These are phyloP conservation scores for Herpetomonas muscarum DNA, from an alignment of 208 protist genomes.

Conservation along the genomic window DNA sequence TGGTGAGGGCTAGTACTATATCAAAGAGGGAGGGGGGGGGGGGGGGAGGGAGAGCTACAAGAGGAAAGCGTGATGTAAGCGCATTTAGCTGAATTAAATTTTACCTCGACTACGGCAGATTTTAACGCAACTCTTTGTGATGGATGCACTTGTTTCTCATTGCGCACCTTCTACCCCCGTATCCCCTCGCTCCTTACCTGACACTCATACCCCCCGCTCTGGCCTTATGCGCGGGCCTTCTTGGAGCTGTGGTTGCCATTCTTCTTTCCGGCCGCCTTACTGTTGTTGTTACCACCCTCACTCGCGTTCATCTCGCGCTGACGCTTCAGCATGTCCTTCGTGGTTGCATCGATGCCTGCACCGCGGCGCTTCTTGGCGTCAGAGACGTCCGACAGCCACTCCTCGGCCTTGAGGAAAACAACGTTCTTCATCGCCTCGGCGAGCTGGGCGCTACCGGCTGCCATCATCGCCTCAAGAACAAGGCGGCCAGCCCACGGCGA, in stretches of 20 bases:
- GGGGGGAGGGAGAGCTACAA: too few relatives aligned
- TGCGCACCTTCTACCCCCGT: too few relatives aligned
- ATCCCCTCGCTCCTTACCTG: too few relatives aligned
- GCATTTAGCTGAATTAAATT: too few relatives aligned
- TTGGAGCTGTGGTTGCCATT: background rate
- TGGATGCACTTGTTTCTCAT: too few relatives aligned
- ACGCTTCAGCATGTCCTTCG: conserved; percentile 66
- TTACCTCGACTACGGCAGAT: too few relatives aligned
- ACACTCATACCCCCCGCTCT: background rate
- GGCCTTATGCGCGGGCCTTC: background rate
- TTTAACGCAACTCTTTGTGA: too few relatives aligned
- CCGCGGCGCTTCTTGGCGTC: conserved; percentile 40
- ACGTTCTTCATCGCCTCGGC: conserved; percentile 78
- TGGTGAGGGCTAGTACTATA: too few relatives aligned
- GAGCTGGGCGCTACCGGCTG: conserved; percentile 55
- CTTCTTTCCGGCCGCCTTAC: background rate
- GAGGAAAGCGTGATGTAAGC: too few relatives aligned
- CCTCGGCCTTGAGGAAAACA: conserved; percentile 77
- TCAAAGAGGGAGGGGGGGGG: too few relatives aligned
- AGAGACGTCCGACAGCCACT: conserved; percentile 65
- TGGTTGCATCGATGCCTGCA: conserved; percentile 60
- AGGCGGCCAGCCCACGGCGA: conserved; percentile 85
- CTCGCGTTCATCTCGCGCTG: conserved; percentile 31
- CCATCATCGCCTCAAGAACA: conserved; percentile 81
- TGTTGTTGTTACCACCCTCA: background rate